A percentile compares a stretch with the other conserved stretches of the same genome.
Conservation (phyloP, 2,329 filamentous ascomycete genomes). For the Epichloe typhina region DNA sequence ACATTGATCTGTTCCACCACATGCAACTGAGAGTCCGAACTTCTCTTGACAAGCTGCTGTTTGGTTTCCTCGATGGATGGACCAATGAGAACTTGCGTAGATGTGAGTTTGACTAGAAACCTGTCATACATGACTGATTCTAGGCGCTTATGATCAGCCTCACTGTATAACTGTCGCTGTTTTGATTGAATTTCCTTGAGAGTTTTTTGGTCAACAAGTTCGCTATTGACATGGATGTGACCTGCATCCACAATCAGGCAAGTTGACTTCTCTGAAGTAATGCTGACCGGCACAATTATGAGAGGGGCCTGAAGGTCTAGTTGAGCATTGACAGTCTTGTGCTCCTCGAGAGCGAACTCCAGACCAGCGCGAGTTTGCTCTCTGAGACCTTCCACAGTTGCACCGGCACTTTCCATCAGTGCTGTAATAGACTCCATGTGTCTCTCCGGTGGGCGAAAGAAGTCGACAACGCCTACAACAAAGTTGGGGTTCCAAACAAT, state of each 20-base stretch:
- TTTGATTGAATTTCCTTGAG: conserved; percentile 84
- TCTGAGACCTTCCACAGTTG: conserved; percentile 85
- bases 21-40: conserved; percentile 61
- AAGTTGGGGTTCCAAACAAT: conserved; percentile 97
- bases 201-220: conserved; percentile 87
- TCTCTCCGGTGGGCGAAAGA: conserved; percentile 89
- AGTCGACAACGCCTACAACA: conserved; percentile 78
- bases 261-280: conserved; percentile 64
- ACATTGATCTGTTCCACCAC: conserved; percentile 96
- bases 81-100: conserved; percentile 89
- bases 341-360: conserved; percentile 91
- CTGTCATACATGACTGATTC: conserved; percentile 97
- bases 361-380: conserved; percentile 93
- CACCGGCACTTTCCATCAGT: conserved; percentile 87
- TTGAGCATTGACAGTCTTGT: conserved; percentile 95
- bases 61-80: conserved; percentile 87
- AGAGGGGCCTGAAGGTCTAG: conserved; percentile 90
- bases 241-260: conserved; percentile 93
- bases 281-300: conserved; percentile 91
- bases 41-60: conserved; percentile 57
- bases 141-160: conserved; percentile 76
- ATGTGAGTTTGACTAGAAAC: conserved; percentile 83
- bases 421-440: conserved; percentile 98
- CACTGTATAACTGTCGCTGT: conserved; percentile 73
- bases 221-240: conserved; percentile 87